These are phyloP conservation scores for Alternaria tenuissima DNA, from an alignment of 2,329 filamentous ascomycete species.

Conservation along the genomic window DNA sequence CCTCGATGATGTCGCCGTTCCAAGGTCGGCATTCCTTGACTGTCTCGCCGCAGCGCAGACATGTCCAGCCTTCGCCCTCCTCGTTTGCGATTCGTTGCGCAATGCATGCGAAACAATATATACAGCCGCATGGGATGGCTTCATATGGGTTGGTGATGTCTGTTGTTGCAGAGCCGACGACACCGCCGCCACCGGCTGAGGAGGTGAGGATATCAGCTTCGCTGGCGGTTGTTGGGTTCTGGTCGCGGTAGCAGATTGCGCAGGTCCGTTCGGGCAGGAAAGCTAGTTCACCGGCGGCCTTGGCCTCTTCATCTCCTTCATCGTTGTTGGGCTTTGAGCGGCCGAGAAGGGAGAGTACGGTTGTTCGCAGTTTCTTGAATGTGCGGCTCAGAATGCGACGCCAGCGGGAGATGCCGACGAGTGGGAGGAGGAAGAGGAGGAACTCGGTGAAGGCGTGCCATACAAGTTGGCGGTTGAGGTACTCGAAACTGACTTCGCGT, in stretches of 20 bases:
- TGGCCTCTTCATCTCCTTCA: constrained; percentile 55
- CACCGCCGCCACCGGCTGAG: constrained; percentile 71
- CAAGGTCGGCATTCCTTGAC: constrained; percentile 89
- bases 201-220: constrained; percentile 72
- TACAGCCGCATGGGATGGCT: constrained; percentile 83
- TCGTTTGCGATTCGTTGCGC: constrained; percentile 88
- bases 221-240: constrained; percentile 77
- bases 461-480: constrained; percentile 94
- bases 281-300: constrained; percentile 72
- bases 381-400: constrained; percentile 84
- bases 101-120: constrained; percentile 97
- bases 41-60: constrained; percentile 83
- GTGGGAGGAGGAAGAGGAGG: constrained; percentile 91
- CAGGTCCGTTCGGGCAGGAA: constrained; percentile 94
- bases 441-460: constrained; percentile 99
- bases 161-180: constrained; percentile 86
- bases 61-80: constrained; percentile 93
- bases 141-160: constrained; percentile 98
- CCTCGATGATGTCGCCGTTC: constrained; percentile 84
- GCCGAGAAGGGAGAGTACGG: constrained; percentile 59
- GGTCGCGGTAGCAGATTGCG: constrained; percentile 95
- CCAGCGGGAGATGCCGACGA: constrained; percentile 96
- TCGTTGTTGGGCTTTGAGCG: constrained; percentile 56
- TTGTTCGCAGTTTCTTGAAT: constrained; percentile 80
- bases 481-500: constrained; percentile 95